Evolutionary conservation across 2,329 filamentous ascomycete genomes (phyloP).

Genomic region (Pyricularia grisea): DNA sequence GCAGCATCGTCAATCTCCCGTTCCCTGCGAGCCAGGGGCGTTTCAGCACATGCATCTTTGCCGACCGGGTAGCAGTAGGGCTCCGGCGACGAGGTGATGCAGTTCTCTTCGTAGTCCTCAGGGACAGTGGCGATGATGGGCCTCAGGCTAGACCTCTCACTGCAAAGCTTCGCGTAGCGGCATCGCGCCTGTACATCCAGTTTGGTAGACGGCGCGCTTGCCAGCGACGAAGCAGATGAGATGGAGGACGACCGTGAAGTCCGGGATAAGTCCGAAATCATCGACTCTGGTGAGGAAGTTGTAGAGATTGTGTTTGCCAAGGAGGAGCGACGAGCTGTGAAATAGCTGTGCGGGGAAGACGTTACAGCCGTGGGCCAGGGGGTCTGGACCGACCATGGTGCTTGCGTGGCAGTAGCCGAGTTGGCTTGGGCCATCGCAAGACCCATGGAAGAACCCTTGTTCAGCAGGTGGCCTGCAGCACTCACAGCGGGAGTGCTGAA

Average conservation of each 20-base stretch:
- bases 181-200: conserved; percentile 54
- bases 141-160: conserved; percentile 44
- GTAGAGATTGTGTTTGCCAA: conserved; percentile 54
- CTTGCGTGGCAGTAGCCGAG: conserved; percentile 25
- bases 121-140: conserved; percentile 46
- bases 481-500: conserved; percentile 52
- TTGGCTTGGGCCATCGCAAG: conserved; percentile 49
- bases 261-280: conserved; percentile 54
- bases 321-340: conserved; percentile 45
- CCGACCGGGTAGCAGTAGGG: conserved; percentile 43
- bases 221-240: conserved; percentile 52
- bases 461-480: conserved; percentile 39
- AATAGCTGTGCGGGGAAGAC: conserved; percentile 43
- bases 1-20: conserved; percentile 45
- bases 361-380: conserved; percentile 34
- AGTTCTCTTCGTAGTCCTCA: conserved; percentile 42
- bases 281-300: conserved; percentile 57
- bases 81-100: conserved; percentile 44
- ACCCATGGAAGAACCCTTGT: conserved; percentile 47
- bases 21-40: conserved; percentile 33
- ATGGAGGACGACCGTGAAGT: conserved; percentile 57
- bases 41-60: conserved; percentile 40
- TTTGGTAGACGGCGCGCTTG: conserved; percentile 48
- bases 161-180: conserved; percentile 48
- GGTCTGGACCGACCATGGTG: conserved; percentile 27